A percentile compares a stretch with the other conserved stretches of the same genome.
These are phyloP conservation scores for Pestalotiopsis sp. DNA, from an alignment of 2,329 filamentous ascomycete genomes.

Conservation along the genomic window DNA sequence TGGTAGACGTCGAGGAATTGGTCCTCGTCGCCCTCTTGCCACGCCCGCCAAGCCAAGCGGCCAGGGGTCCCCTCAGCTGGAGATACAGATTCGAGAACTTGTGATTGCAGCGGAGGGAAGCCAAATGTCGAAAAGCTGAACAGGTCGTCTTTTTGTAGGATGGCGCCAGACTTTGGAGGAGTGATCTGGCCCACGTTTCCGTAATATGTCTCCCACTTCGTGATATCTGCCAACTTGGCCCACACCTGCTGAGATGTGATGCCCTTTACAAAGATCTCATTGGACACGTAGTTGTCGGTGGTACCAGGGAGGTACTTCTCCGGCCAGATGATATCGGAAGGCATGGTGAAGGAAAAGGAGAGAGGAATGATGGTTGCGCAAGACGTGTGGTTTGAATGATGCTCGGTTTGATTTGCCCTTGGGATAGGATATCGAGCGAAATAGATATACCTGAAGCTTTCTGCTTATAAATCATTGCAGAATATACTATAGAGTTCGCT, in stretches of 20 bases:
- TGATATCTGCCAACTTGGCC: conserved; percentile 26
- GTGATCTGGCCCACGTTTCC: conserved; percentile 27
- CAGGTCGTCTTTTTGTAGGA: conserved; percentile 25
- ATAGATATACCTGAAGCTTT: background rate
- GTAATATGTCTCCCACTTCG: conserved; percentile 33
- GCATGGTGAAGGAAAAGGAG: conserved; percentile 9
- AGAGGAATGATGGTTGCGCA: background rate
- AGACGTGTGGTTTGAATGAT: background rate
- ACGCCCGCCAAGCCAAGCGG: conserved; percentile 29
- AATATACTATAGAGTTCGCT: background rate
- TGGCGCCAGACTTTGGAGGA: conserved; percentile 24
- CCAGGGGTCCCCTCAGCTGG: conserved; percentile 21
- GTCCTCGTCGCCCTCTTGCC: conserved; percentile 17
- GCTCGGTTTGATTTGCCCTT: background rate
- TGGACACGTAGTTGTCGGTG: conserved; percentile 33
- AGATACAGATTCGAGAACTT: conserved; percentile 26
- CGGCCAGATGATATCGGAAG: conserved; percentile 28
- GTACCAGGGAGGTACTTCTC: conserved; percentile 29
- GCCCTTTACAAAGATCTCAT: conserved; percentile 30
- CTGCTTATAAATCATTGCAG: background rate
- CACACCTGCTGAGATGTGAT: conserved; percentile 30
- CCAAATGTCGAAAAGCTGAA: conserved; percentile 34
- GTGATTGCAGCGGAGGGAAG: conserved; percentile 25
- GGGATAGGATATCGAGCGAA: background rate
- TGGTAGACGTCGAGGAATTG: conserved; percentile 29